These are phyloP conservation scores for Sonneratia caseolaris DNA, from an alignment of 345 rosid genomes.

Conservation along the genomic window DNA sequence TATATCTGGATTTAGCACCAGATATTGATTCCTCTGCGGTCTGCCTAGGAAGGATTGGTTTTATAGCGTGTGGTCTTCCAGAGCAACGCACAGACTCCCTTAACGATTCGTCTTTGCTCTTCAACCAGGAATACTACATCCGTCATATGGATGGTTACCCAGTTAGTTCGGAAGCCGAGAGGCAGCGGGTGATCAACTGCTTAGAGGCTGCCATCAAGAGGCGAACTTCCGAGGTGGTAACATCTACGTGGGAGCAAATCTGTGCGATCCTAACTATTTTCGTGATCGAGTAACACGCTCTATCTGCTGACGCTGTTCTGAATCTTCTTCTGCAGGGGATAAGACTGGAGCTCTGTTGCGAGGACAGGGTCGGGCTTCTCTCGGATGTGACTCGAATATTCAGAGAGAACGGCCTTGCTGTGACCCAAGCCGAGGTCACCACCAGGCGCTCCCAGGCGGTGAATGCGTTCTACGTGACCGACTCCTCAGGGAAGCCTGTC, in stretches of 20 bases:
- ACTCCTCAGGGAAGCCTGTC: slow-evolving; percentile 63
- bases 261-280: neutral
- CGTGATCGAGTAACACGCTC: neutral
- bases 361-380: slow-evolving; percentile 75
- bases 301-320: neutral
- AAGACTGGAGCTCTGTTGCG: slow-evolving; percentile 65
- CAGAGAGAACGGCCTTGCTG: slow-evolving; percentile 79
- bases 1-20: slow-evolving; percentile 2
- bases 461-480: slow-evolving; percentile 72
- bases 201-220: slow-evolving; percentile 91
- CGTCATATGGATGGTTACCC: slow-evolving; percentile 84
- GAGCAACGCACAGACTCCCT: neutral
- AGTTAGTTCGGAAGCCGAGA: slow-evolving; percentile 89
- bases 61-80: neutral
- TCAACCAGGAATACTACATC: slow-evolving; percentile 72
- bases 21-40: neutral
- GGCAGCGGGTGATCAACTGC: slow-evolving; percentile 80
- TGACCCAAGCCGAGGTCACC: slow-evolving; percentile 81
- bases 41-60: neutral
- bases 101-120: neutral
- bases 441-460: slow-evolving; percentile 70
- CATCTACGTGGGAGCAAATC: neutral
- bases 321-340: slow-evolving; percentile 46
- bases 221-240: slow-evolving; percentile 51
- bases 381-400: slow-evolving; percentile 93